A percentile compares a stretch with the other conserved stretches of the same genome.
Conservation (phyloP, 768 basidiomycete species). For the Auriscalpium orientale region DNA sequence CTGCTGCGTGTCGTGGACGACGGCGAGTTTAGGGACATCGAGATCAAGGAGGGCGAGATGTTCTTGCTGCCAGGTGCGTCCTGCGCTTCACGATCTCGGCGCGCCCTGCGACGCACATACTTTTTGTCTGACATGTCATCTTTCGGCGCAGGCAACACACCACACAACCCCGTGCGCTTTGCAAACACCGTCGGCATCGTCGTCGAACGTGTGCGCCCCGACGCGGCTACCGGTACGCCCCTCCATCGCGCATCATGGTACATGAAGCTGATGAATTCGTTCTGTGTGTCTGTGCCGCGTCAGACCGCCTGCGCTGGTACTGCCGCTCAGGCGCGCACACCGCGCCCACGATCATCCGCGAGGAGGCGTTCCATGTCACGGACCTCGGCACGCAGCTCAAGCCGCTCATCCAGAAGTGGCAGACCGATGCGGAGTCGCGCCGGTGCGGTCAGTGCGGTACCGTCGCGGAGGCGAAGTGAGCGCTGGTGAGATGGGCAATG, state of each 20-base stretch:
- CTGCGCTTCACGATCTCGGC: not conserved
- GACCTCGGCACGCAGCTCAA: conserved; percentile 93
- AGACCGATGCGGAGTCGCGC: conserved; percentile 52
- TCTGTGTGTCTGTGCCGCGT: not conserved
- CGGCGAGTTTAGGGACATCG: conserved; percentile 73
- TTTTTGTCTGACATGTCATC: not conserved
- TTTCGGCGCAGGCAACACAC: conserved; percentile 67
- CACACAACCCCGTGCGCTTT: conserved; percentile 92
- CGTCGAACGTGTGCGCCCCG: conserved; percentile 77
- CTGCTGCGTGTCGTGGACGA: conserved; percentile 80
- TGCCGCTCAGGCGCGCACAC: conserved; percentile 59
- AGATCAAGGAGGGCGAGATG: conserved; percentile 94
- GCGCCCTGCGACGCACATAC: not conserved
- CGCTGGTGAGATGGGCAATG: not conserved
- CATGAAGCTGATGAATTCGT: not conserved
- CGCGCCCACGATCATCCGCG: conserved; percentile 67
- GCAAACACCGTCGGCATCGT: conserved; percentile 89
- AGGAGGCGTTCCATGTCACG: conserved; percentile 80
- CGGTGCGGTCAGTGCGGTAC: conserved; percentile 67
- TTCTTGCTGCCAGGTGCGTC: conserved; percentile 81
- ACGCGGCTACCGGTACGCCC: conserved; percentile 61
- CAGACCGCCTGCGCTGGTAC: conserved; percentile 92
- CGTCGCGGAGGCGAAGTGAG: conserved; percentile 49
- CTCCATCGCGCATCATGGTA: not conserved
- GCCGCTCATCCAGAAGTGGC: conserved; percentile 84